A percentile compares a stretch with the other conserved stretches of the same genome.
These are phyloP conservation scores for Phascolomyces articulosus DNA, from an alignment of 371 early-diverging fungal genomes.

Conservation along the genomic window DNA sequence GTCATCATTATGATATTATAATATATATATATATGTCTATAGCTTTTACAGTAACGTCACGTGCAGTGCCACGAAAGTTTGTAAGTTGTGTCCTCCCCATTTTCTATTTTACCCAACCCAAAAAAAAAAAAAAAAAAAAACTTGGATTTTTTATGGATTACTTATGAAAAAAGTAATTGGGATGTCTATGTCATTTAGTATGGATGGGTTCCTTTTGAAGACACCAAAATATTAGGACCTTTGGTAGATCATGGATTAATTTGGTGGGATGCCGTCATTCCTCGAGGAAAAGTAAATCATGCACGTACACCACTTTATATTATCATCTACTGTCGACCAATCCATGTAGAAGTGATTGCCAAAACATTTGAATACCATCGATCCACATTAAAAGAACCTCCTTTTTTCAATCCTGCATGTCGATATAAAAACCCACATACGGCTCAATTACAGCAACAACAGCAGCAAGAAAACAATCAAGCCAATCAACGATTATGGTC, in stretches of 20 bases:
- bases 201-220: slow-evolving; percentile 53
- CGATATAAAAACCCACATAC: slow-evolving; percentile 36
- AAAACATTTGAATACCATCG: slow-evolving; percentile 20
- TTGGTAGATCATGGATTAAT: slow-evolving; percentile 34
- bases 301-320: slow-evolving; percentile 40
- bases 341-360: slow-evolving; percentile 14
- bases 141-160: no score
- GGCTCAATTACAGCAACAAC: neutral
- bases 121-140: no score
- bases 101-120: neutral
- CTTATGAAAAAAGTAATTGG: no score
- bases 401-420: slow-evolving; percentile 40
- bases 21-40: neutral
- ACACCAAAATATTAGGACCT: slow-evolving; percentile 48
- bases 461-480: neutral
- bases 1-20: no score
- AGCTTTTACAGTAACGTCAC: slow-evolving; percentile 36
- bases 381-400: slow-evolving; percentile 30
- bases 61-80: slow-evolving; percentile 27
- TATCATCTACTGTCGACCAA: slow-evolving; percentile 41
- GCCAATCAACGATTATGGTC: neutral
- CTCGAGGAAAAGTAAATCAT: slow-evolving; percentile 33
- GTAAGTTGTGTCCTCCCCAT: slow-evolving; percentile 18
- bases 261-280: slow-evolving; percentile 56
- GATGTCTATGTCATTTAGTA: slow-evolving; percentile 25